Evolutionary conservation across 2,329 filamentous ascomycete species (phyloP), one percentile per base, ranked within the genome.

Genomic region (Pestalotiopsis sp.): DNA sequence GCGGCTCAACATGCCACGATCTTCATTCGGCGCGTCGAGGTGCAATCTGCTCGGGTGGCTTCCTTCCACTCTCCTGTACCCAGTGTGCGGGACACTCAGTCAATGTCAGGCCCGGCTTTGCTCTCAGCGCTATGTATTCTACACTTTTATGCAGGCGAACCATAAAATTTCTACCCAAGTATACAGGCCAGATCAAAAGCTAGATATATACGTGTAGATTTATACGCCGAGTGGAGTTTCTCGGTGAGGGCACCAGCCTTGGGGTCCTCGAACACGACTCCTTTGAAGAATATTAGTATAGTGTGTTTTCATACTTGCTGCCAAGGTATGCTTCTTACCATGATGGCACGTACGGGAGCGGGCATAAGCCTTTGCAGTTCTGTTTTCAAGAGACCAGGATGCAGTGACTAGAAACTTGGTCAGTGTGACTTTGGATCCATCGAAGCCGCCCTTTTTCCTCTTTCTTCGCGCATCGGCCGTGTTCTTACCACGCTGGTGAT

Each of bases 211-310:
- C 60, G 27, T 31, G 17, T 23, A 63, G 14, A 2, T 5, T 63
- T 36, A 23, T 39, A 7, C 13, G 27, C 60, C 14, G 41, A 45
- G 49, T 17, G n/a, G 11, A 4, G 2, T 20, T 4, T 68, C 71
- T 82, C 80, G 0, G 82, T 83, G 67, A 82, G 83, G 2, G 81
- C 82, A 5, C 81, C 83, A 38, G 76, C 71, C 3, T 69, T 72
- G 2, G 79, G 71, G 14, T 76, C 74, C 63, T 81, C 74, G 2
- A 78, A 69, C 4, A 79, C 41, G 7, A 70, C 69, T 1, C 69
- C 71, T 64, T 77, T 70, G 38, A 3, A 39, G 36, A 11, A 17
- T 17, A 5, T 31, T 20, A 56, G 57, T 20, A 61, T 3, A 13
- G 11, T 13, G 45, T 13, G 25, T 14, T 20, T 12, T 36, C 63